phyloP scores from a whole-genome alignment of 208 protist species.

The Acanthamoeba castellanii region DNA sequence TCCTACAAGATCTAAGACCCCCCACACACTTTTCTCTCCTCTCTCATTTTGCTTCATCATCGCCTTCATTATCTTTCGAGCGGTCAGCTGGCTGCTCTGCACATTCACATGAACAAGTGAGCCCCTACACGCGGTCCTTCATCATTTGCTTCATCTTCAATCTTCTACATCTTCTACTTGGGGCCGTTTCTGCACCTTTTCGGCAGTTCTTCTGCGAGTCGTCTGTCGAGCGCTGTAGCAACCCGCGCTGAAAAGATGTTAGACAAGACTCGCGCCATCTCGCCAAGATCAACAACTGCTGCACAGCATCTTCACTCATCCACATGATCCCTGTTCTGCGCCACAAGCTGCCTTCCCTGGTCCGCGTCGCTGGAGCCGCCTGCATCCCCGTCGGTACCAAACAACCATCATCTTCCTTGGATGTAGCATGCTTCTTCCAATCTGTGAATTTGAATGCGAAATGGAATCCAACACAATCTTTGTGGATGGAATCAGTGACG shows the following conservation, averaged over 20 bases:
- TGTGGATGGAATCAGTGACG: background rate
- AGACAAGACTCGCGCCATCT: too few species aligned
- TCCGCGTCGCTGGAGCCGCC: background rate
- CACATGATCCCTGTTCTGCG: background rate
- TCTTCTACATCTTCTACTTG: too few species aligned
- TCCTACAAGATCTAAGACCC: slow-evolving; percentile 78
- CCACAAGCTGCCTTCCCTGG: background rate
- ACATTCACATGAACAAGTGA: too few species aligned
- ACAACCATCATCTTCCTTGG: background rate
- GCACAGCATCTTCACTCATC: too few species aligned
- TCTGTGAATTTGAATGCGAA: background rate
- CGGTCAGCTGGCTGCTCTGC: background rate
- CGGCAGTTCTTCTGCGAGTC: too few species aligned
- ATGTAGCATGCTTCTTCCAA: background rate
- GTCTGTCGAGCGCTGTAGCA: too few species aligned
- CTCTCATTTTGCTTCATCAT: background rate
- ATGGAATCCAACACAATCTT: background rate
- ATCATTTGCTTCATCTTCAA: too few species aligned
- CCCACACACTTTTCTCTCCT: background rate
- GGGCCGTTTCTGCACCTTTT: too few species aligned
- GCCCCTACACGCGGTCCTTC: too few species aligned
- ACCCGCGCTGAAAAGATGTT: too few species aligned
- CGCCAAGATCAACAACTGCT: too few species aligned
- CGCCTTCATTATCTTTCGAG: too few species aligned
- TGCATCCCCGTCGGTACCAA: background rate